Evolutionary conservation across 306 rosid genomes (phyloP).

Genomic region (Bauhinia variegata): DNA sequence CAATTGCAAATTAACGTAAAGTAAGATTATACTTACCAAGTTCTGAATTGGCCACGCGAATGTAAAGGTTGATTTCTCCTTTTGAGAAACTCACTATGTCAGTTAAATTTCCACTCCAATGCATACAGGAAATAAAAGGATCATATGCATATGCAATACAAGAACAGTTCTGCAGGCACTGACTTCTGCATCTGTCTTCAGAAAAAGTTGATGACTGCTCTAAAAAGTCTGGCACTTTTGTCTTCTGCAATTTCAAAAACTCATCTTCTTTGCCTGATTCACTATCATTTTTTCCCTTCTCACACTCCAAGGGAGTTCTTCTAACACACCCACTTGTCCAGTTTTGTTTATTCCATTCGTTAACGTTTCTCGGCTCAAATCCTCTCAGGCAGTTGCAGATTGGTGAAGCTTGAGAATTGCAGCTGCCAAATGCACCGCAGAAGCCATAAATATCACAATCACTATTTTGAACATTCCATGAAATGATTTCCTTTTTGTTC

Average conservation of each 20-base stretch:
- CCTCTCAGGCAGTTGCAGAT: constrained; percentile 47
- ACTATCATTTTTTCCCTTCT: not conserved
- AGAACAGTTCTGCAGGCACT: constrained; percentile 33
- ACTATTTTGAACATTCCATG: not conserved
- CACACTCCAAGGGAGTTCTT: constrained; percentile 27
- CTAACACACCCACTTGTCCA: constrained; percentile 37
- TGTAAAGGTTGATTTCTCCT: constrained; percentile 35
- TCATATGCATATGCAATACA: constrained; percentile 37
- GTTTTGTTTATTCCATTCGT: constrained; percentile 11
- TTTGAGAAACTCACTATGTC: constrained; percentile 16
- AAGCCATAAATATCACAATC: constrained; percentile 42
- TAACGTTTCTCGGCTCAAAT: constrained; percentile 32
- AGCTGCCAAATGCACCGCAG: constrained; percentile 23
- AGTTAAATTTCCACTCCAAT: constrained; percentile 25
- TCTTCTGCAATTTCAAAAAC: constrained; percentile 30
- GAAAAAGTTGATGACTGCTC: not conserved
- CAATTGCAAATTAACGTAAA: too few relatives aligned
- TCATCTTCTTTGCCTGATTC: constrained; percentile 24
- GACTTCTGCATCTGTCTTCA: not conserved
- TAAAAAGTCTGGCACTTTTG: constrained; percentile 41
- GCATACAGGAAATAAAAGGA: constrained; percentile 21
- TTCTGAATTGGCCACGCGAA: constrained; percentile 27
- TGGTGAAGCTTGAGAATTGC: not conserved
- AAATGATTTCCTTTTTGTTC: not conserved
- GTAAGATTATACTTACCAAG: not conserved